Evolutionary conservation across 2,329 filamentous ascomycete genomes (phyloP).

Genomic region (Clonostachys byssicola): DNA sequence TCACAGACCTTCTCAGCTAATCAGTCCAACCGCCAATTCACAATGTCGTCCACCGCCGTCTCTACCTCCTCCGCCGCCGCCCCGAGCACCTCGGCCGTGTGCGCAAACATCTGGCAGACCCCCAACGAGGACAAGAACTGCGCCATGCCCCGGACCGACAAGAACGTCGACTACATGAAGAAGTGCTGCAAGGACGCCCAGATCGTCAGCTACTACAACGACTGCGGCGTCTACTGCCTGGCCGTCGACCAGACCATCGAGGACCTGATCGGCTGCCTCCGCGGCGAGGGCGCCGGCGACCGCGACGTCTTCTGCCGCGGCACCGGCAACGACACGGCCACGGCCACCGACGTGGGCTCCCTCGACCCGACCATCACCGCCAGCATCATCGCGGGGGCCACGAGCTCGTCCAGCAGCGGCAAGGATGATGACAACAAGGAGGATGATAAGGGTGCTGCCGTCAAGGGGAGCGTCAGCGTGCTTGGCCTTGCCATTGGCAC

Average conservation of each 20-base stretch:
- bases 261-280: constrained; percentile 29
- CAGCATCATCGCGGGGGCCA: not conserved
- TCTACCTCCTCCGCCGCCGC: too few species aligned
- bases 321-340: constrained; percentile 27
- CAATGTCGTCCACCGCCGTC: too few species aligned
- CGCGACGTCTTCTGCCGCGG: constrained; percentile 38
- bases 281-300: constrained; percentile 25
- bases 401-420: not conserved
- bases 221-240: constrained; percentile 46
- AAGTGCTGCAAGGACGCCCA: constrained; percentile 38
- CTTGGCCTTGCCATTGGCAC: constrained; percentile 26
- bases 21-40: too few species aligned
- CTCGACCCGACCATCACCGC: too few species aligned
- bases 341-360: constrained; percentile 1
- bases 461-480: constrained; percentile 17
- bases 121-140: constrained; percentile 39
- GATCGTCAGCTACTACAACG: constrained; percentile 37
- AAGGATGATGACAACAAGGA: constrained; percentile 3
- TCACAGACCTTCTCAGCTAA: too few species aligned
- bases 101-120: constrained; percentile 28
- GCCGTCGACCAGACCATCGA: constrained; percentile 20
- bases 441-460: constrained; percentile 10
- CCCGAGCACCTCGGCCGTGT: not conserved
- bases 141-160: constrained; percentile 29
- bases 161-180: constrained; percentile 35